Evolutionary conservation across 148 eudicot genomes (phyloP).

Genomic region (Spergularia marina): DNA sequence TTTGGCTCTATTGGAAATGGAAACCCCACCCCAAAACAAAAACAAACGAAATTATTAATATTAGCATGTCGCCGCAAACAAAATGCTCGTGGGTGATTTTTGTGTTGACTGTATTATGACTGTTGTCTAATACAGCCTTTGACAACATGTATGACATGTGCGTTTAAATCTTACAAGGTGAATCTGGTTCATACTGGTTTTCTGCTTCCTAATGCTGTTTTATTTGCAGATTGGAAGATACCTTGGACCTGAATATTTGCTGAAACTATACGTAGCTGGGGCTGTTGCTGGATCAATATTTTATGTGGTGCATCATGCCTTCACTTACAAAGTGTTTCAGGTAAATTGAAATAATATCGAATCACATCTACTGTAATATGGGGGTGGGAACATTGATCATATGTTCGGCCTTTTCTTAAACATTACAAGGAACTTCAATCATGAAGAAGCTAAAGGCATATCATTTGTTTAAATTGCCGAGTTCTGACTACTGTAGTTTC

Average conservation of each 20-base stretch:
- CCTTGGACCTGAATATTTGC: conserved; percentile 66
- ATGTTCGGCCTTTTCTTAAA: neutral
- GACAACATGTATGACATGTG: neutral
- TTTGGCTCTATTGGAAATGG: too few species aligned
- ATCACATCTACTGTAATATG: conserved; percentile 2
- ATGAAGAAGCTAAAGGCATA: conserved; percentile 1
- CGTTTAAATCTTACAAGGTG: neutral
- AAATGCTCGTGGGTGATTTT: too few species aligned
- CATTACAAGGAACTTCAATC: neutral
- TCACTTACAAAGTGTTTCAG: conserved; percentile 37
- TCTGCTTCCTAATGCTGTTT: conserved; percentile 10
- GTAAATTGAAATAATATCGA: conserved; percentile 31
- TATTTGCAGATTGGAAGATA: conserved; percentile 59
- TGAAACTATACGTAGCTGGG: conserved; percentile 77
- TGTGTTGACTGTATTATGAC: neutral
- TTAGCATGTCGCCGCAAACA: too few species aligned
- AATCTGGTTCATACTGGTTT: neutral
- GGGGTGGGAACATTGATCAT: neutral
- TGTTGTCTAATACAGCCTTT: neutral
- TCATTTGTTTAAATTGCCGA: neutral
- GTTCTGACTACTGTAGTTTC: neutral
- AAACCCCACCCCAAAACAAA: too few species aligned
- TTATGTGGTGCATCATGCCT: conserved; percentile 71
- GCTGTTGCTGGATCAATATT: conserved; percentile 79
- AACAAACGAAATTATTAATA: too few species aligned